Base-by-base conservation (phyloP, 1,139 yeast genomes). In the Pichiaceae sp. region DNA sequence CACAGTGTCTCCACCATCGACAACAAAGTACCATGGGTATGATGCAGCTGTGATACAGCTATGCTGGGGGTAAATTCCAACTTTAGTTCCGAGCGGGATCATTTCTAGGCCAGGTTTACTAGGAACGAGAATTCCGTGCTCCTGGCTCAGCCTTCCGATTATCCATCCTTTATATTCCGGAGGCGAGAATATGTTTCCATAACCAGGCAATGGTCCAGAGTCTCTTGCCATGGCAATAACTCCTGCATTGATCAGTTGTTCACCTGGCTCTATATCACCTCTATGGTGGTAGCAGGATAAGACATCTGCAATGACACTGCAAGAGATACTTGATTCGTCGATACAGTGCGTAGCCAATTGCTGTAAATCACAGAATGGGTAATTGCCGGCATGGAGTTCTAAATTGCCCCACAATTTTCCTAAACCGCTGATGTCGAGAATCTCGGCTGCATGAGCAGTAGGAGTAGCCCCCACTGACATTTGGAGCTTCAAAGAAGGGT, bases 311-410 rank as follows among this genome's bases (percentile, higher is more conserved):
- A 79, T 50, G 3, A 81, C 77, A n/a, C 61, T 60, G 29, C 77
- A 63, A 0, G 93, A 70, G 16, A 82, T 69, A 37, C 70, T 63
- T 1, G 63, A 60, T 21, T 55, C 54, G 2, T 54, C 42, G 21
- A 78, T 66, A 46, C 82, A 73, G 0, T 74, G 74, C 0, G 93
- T 82, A 9, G 85, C 70, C 17, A 76, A 68, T 54, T 83, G 93
- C 50, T 83, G 94, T 40, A 81, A 60, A 53, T 83, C 93, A 50
- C 82, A 76, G 48, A 78, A 71, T 3, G 80, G 70, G 50, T 79
- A 82, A 53, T 82, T 81, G 12, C 94, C 94, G 14, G 91, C 91
- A 53, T 83, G 94, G 15, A 83, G 56, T 48, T 83, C 94, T 35
- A 83, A 59, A 1, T 55, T 55, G 3, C 78, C 81, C 19, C 56